These are phyloP conservation scores for Panicum miliaceum DNA, from an alignment of 176 grass and related monocot species.

Conservation along the genomic window DNA sequence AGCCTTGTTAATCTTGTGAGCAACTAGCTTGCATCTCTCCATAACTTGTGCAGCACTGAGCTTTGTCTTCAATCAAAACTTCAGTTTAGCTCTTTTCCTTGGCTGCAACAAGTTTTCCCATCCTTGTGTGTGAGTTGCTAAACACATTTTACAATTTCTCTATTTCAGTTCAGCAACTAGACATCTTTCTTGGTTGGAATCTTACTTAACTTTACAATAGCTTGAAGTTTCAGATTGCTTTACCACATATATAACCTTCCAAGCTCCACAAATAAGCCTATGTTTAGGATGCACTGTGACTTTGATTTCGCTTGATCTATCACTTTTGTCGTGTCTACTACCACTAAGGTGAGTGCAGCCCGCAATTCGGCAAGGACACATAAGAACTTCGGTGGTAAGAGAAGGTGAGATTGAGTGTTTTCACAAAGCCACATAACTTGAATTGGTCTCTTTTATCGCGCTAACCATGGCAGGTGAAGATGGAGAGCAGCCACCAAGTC, in stretches of 20 bases:
- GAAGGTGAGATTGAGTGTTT: conserved; percentile 6
- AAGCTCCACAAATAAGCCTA: not conserved
- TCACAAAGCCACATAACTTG: too few species aligned
- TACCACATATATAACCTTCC: not conserved
- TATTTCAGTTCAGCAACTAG: not conserved
- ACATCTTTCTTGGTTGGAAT: not conserved
- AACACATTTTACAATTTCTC: not conserved
- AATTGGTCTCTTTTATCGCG: too few species aligned
- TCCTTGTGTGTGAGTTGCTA: conserved; percentile 14
- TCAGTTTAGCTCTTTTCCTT: not conserved
- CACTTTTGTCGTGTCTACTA: not conserved
- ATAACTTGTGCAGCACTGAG: not conserved
- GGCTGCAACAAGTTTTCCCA: not conserved
- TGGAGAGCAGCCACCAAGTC: too few species aligned
- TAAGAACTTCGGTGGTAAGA: conserved; percentile 4
- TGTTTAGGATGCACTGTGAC: not conserved
- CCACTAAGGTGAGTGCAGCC: not conserved
- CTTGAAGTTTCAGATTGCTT: not conserved
- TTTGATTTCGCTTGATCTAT: conserved; percentile 17
- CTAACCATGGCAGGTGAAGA: not conserved
- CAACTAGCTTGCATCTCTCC: not conserved
- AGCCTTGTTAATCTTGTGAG: not conserved
- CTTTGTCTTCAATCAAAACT: not conserved
- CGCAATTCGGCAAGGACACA: not conserved
- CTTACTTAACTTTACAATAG: conserved; percentile 1